A percentile compares a stretch with the other conserved stretches of the same genome.
phyloP scores from a whole-genome alignment of 2,329 filamentous ascomycete species.

The Coniochaeta sp. region DNA sequence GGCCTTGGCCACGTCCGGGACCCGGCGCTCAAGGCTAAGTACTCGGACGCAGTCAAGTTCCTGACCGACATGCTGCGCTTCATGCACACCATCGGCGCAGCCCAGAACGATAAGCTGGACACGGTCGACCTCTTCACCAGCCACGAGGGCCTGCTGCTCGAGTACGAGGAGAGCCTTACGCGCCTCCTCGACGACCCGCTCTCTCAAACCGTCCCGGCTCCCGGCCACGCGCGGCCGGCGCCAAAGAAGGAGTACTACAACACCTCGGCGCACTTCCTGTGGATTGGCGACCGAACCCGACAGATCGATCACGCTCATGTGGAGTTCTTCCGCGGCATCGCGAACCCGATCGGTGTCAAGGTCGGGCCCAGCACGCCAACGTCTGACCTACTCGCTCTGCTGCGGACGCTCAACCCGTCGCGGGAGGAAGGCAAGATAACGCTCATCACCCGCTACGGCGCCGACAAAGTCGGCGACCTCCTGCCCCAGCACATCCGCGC shows the following conservation, averaged over 20 bases:
- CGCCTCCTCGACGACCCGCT: constrained; percentile 52
- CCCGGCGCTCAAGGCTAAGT: constrained; percentile 75
- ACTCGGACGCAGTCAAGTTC: constrained; percentile 74
- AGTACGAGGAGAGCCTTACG: constrained; percentile 88
- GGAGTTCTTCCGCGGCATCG: constrained; percentile 93
- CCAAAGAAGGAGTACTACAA: constrained; percentile 68
- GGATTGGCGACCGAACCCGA: constrained; percentile 94
- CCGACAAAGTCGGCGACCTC: constrained; percentile 64
- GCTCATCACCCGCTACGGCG: constrained; percentile 91
- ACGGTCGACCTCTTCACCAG: constrained; percentile 94
- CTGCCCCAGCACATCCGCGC: constrained; percentile 82
- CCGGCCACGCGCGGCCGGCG: constrained; percentile 15
- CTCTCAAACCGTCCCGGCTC: constrained; percentile 32
- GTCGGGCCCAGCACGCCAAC: constrained; percentile 80
- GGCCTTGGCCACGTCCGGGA: constrained; percentile 85
- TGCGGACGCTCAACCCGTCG: constrained; percentile 78
- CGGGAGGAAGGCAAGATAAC: constrained; percentile 88
- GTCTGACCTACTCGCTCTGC: constrained; percentile 67
- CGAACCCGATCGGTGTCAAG: constrained; percentile 95
- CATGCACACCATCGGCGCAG: constrained; percentile 88
- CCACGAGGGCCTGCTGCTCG: constrained; percentile 87
- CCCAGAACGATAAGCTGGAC: constrained; percentile 74
- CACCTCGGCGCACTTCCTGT: constrained; percentile 93
- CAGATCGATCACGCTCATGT: constrained; percentile 91
- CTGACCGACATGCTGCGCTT: constrained; percentile 90